A percentile compares a stretch with the other conserved stretches of the same genome.
Evolutionary conservation across 352 stramenopile genomes (phyloP).

Genomic region (Plasmopara viticola): DNA sequence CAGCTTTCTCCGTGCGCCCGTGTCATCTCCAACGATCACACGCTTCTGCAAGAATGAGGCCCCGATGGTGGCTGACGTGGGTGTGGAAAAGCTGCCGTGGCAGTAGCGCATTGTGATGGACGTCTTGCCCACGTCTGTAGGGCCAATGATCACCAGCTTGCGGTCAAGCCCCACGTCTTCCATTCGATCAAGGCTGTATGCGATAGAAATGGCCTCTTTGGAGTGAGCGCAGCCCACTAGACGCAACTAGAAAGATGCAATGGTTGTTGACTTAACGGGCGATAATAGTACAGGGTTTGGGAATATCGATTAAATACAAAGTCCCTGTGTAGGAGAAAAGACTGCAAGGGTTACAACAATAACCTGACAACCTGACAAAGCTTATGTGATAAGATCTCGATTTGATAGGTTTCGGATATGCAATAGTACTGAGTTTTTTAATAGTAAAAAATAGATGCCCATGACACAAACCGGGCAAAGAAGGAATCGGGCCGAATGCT

Average conservation of each 20-base stretch:
- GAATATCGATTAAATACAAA: too few relatives aligned
- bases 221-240: not conserved
- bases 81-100: conserved; percentile 78
- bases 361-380: too few relatives aligned
- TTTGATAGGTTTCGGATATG: too few relatives aligned
- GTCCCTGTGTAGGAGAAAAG: too few relatives aligned
- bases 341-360: too few relatives aligned
- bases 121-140: conserved; percentile 85
- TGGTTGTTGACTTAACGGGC: conserved; percentile 1
- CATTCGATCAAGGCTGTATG: conserved; percentile 27
- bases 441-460: too few relatives aligned
- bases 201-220: not conserved
- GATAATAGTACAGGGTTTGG: too few relatives aligned
- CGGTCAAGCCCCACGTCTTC: conserved; percentile 83
- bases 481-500: too few relatives aligned
- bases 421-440: too few relatives aligned
- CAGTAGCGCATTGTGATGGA: conserved; percentile 87
- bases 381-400: too few relatives aligned
- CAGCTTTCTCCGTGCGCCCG: conserved; percentile 57
- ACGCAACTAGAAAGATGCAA: conserved; percentile 1
- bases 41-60: conserved; percentile 85
- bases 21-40: conserved; percentile 55
- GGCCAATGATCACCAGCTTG: conserved; percentile 86
- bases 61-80: conserved; percentile 79
- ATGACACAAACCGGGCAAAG: too few relatives aligned